Evolutionary conservation across 495 filamentous ascomycete genomes (phyloP).

Genomic region (Baudoinia panamericana): DNA sequence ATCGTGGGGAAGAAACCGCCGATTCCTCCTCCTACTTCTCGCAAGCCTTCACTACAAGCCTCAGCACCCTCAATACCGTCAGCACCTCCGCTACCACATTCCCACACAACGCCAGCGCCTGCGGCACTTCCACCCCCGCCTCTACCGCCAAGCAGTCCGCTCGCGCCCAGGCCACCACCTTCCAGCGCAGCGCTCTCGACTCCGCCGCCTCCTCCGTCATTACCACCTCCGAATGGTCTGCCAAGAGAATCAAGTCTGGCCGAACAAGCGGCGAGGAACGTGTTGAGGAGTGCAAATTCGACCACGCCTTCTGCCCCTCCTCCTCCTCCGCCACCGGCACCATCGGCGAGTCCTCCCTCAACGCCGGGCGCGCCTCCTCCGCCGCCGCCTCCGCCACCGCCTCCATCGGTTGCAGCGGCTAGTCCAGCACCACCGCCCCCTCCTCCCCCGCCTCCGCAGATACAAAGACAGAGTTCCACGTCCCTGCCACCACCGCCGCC

Average conservation of each 20-base stretch:
- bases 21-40: slow-evolving; percentile 35
- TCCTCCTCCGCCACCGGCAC: slow-evolving; percentile 46
- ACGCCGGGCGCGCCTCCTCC: slow-evolving; percentile 68
- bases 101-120: too few species aligned
- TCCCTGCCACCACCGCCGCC: slow-evolving; percentile 23
- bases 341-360: too few species aligned
- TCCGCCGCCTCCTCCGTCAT: slow-evolving; percentile 18
- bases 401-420: slow-evolving; percentile 17
- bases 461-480: slow-evolving; percentile 2
- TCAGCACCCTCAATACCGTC: slow-evolving; percentile 18
- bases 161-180: slow-evolving; percentile 45
- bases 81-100: slow-evolving; percentile 14
- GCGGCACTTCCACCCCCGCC: slow-evolving; percentile 21
- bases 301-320: slow-evolving; percentile 21
- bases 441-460: slow-evolving; percentile 15
- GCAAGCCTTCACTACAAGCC: slow-evolving; percentile 58
- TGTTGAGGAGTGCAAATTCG: too few species aligned
- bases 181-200: slow-evolving; percentile 45
- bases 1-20: slow-evolving; percentile 35
- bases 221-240: slow-evolving; percentile 16
- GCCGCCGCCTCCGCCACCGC: slow-evolving; percentile 19
- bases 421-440: slow-evolving; percentile 23
- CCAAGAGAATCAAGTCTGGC: slow-evolving; percentile 22
- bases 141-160: slow-evolving; percentile 33
- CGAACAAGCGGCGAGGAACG: slow-evolving; percentile 29